Base-by-base conservation (phyloP, 208 protist species). In the Wallacemonas sp. region DNA sequence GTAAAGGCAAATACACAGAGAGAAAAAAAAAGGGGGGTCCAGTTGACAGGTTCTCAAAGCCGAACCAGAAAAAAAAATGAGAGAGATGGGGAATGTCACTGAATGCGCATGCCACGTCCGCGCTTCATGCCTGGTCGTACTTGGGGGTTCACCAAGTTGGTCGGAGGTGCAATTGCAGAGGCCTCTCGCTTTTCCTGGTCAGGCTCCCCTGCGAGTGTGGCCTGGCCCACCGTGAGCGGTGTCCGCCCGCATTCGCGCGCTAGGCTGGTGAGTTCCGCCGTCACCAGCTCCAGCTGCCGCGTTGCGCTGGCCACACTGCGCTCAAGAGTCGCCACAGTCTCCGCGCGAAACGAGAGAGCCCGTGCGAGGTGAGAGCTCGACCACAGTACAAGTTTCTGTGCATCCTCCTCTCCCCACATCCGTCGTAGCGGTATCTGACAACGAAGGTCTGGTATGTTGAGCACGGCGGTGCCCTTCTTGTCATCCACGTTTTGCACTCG, bases 61-160 rank as follows among this genome's bases (percentile, higher is more conserved):
- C n/a, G n/a, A n/a, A n/a, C n/a, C n/a, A n/a, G n/a, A n/a, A n/a
- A n/a, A n/a, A n/a, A n/a, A n/a, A n/a, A n/a, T n/a, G n/a, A n/a
- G n/a, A n/a, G n/a, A n/a, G n/a, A n/a, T n/a, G n/a, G n/a, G 30
- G 36, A 28, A 56, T 55, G 31, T 39, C 19, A 73, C 33, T 36
- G 55, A 36, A 70, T 45, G 1, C 59, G 42, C 58, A 72, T 62
- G 14, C 67, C 67, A 1, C 55, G 27, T 2, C 46, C 21, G 9
- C 67, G 45, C 38, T 66, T 66, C 41, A 46, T 11, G 19, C 36
- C 58, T 30, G 14, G n/a, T 2, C 67, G 67, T n/a, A 24, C 19
- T 30, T 72, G 67, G 21, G 67, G 67, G 30, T 65, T 72, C 26
- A 66, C 55, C 46, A 72, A 58, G 41, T 42, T 72, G 21, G 19